phyloP scores from a whole-genome alignment of 129 eudicot genomes.

The Logfia minima region DNA sequence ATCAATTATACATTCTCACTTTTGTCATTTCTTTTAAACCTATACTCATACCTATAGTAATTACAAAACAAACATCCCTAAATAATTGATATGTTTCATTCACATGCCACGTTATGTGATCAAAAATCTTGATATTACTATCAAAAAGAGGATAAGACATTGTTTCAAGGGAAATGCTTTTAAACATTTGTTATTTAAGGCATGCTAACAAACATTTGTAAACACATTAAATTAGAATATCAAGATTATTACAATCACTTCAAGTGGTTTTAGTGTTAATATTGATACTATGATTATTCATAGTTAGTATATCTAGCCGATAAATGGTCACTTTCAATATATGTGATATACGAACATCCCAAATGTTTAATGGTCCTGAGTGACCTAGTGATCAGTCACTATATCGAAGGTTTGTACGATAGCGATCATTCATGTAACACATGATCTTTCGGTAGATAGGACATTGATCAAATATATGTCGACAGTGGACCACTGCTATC shows the following conservation, averaged over 20 bases:
- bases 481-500: not conserved
- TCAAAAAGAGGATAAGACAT: not conserved
- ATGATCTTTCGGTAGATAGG: constrained; percentile 11
- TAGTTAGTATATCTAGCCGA: not conserved
- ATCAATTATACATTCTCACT: too few species aligned
- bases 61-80: too few species aligned
- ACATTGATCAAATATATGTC: not conserved
- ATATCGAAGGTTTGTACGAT: constrained; percentile 1
- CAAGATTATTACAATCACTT: not conserved
- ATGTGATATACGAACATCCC: constrained; percentile 3
- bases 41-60: too few species aligned
- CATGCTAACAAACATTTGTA: not conserved
- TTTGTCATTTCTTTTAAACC: too few species aligned
- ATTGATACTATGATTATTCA: not conserved
- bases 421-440: constrained; percentile 3
- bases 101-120: constrained; percentile 2
- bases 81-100: not conserved
- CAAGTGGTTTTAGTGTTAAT: not conserved
- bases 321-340: not conserved
- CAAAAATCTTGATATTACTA: not conserved
- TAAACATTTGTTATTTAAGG: not conserved
- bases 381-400: constrained; percentile 7
- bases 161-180: not conserved
- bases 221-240: too few species aligned
- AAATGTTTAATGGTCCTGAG: not conserved